phyloP scores from a whole-genome alignment of 768 basidiomycete genomes.

The Porphyrellus cyaneotinctus region DNA sequence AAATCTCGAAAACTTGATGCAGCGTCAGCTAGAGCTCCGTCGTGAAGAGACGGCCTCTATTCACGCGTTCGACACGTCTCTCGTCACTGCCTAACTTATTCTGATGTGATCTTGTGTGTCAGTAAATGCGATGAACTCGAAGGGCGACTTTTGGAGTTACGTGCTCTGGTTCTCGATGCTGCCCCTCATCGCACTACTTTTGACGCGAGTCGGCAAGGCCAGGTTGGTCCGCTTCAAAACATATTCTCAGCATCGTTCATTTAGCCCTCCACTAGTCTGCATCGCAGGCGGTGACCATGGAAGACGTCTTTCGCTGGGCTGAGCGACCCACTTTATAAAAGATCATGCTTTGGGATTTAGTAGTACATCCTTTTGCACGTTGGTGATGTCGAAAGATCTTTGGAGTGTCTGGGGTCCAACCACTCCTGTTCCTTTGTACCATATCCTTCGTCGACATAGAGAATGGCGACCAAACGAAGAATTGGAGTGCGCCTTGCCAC shows the following conservation, averaged over 20 bases:
- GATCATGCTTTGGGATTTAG: neutral
- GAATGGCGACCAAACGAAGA: conserved; percentile 70
- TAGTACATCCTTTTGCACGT: neutral
- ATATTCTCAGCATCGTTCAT: neutral
- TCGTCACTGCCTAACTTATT: neutral
- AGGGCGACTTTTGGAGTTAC: conserved; percentile 55
- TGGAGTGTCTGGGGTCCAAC: conserved; percentile 20
- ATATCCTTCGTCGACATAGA: neutral
- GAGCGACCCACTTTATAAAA: conserved; percentile 39
- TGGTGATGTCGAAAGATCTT: neutral
- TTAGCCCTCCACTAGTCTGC: conserved; percentile 7
- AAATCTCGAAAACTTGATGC: conserved; percentile 80
- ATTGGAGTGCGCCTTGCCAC: conserved; percentile 74
- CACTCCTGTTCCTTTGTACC: neutral
- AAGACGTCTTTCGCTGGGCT: conserved; percentile 56
- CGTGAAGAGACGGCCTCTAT: conserved; percentile 66
- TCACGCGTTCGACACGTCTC: conserved; percentile 51
- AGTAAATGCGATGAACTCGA: conserved; percentile 75
- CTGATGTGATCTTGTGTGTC: conserved; percentile 5
- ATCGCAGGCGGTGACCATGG: conserved; percentile 13
- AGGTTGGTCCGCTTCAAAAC: conserved; percentile 13
- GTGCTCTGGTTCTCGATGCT: conserved; percentile 25
- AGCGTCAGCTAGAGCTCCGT: conserved; percentile 68
- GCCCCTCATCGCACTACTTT: neutral
- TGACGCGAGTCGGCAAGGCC: conserved; percentile 6